Evolutionary conservation across 768 basidiomycete species (phyloP).

Genomic region (Trametes meyenii): DNA sequence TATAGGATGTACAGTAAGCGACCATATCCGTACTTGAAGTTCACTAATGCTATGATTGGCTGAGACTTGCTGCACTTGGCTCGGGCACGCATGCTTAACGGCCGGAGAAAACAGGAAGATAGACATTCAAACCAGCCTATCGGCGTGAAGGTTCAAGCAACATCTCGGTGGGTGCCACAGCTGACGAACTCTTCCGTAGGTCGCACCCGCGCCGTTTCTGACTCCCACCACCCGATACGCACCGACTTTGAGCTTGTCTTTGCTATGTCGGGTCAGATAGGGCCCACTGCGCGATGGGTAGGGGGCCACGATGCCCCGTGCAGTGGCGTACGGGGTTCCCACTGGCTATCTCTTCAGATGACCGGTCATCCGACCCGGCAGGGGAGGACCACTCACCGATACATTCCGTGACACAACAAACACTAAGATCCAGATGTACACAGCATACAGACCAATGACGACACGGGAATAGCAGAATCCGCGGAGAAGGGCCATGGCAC

Average conservation of each 20-base stretch:
- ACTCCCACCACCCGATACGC: background rate
- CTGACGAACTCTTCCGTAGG: background rate
- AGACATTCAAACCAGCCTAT: background rate
- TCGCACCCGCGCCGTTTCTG: background rate
- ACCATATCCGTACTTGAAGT: background rate
- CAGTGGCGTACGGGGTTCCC: background rate
- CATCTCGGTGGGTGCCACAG: too few relatives aligned
- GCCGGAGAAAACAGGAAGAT: background rate
- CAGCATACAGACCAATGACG: slow-evolving; percentile 4
- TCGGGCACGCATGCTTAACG: background rate
- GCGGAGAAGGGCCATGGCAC: slow-evolving; percentile 2
- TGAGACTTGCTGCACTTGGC: background rate
- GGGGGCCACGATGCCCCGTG: background rate
- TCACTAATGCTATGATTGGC: background rate
- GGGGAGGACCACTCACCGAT: slow-evolving; percentile 16
- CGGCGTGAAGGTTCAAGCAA: background rate
- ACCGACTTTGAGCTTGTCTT: background rate
- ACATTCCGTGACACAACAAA: background rate
- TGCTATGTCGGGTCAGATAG: background rate
- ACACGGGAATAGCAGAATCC: background rate
- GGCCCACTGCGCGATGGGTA: background rate
- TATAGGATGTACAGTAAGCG: slow-evolving; percentile 8
- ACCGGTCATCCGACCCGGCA: slow-evolving; percentile 18
- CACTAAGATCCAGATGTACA: background rate
- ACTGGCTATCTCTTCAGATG: slow-evolving; percentile 7